Percentiles rank a stretch among this genome's conserved stretches.
phyloP scores from a whole-genome alignment of 2,329 filamentous ascomycete species.

The Colletotrichum chrysophilum region DNA sequence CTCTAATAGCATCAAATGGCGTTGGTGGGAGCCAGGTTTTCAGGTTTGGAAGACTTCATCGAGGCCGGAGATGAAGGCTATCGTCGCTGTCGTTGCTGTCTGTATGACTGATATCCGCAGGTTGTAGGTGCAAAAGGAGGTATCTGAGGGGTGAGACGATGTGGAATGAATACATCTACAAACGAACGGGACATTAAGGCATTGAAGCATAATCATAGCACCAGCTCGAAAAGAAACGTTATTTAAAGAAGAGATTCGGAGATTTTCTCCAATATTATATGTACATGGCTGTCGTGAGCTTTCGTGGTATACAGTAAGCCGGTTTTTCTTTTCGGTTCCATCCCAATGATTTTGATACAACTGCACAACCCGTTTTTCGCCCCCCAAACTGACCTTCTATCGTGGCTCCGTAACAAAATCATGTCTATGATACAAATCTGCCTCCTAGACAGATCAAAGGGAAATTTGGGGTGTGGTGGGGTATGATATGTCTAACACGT shows the following conservation, averaged over 20 bases:
- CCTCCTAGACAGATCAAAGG: background rate
- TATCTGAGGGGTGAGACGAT: background rate
- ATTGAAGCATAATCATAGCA: background rate
- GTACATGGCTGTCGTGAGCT: conserved; percentile 7
- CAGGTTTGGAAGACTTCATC: background rate
- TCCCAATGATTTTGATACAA: background rate
- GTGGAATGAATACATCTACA: background rate
- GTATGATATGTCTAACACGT: background rate
- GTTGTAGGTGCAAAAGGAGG: background rate
- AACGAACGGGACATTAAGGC: background rate
- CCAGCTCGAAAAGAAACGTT: background rate
- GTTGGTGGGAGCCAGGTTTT: background rate
- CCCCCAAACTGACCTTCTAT: background rate
- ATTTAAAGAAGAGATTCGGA: conserved; percentile 16
- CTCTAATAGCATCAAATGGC: background rate
- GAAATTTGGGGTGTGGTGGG: background rate
- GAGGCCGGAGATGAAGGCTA: background rate
- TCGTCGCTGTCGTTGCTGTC: background rate
- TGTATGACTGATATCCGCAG: background rate
- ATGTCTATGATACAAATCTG: conserved; percentile 11
- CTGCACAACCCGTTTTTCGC: background rate
- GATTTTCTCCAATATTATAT: conserved; percentile 2
- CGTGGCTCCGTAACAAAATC: background rate
- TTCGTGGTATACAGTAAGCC: background rate
- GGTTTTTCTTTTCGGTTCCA: background rate